Percentiles rank a stretch among this genome's conserved stretches.
These are phyloP conservation scores for Aspergillus alliaceus DNA, from an alignment of 2,329 filamentous ascomycete species.

Conservation along the genomic window DNA sequence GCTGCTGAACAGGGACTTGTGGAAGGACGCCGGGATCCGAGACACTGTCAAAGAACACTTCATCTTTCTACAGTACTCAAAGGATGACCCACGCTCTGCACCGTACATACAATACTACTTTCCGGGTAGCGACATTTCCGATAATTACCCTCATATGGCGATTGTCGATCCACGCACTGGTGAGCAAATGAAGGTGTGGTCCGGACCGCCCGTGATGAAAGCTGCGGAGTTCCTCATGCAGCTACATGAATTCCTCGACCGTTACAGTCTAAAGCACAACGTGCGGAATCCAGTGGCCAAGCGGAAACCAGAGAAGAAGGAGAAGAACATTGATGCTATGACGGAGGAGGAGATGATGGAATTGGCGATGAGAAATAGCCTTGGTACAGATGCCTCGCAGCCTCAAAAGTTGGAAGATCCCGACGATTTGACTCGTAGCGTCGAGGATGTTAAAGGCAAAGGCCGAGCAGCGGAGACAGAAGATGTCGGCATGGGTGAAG, in stretches of 20 bases:
- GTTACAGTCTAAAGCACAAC: conserved; percentile 83
- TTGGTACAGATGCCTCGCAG: conserved; percentile 56
- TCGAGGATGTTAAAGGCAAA: conserved; percentile 46
- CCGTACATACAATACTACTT: conserved; percentile 94
- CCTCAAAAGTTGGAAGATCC: conserved; percentile 69
- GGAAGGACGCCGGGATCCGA: conserved; percentile 80
- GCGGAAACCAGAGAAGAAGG: conserved; percentile 69
- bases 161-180: conserved; percentile 95
- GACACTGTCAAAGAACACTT: conserved; percentile 89
- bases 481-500: conserved; percentile 37
- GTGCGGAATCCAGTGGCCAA: conserved; percentile 92
- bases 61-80: conserved; percentile 91
- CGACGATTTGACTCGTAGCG: conserved; percentile 77
- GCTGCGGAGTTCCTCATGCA: conserved; percentile 84
- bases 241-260: conserved; percentile 92
- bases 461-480: conserved; percentile 50
- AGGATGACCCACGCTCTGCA: conserved; percentile 73
- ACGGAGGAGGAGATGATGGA: conserved; percentile 97
- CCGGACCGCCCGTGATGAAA: conserved; percentile 74
- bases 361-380: conserved; percentile 85
- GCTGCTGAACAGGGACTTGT: conserved; percentile 87
- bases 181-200: conserved; percentile 97
- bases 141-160: conserved; percentile 92
- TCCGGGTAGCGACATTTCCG: conserved; percentile 71
- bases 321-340: conserved; percentile 79